Evolutionary conservation across 148 eudicot species (phyloP), one percentile per base, ranked within the genome.

Genomic region (Cornus florida): DNA sequence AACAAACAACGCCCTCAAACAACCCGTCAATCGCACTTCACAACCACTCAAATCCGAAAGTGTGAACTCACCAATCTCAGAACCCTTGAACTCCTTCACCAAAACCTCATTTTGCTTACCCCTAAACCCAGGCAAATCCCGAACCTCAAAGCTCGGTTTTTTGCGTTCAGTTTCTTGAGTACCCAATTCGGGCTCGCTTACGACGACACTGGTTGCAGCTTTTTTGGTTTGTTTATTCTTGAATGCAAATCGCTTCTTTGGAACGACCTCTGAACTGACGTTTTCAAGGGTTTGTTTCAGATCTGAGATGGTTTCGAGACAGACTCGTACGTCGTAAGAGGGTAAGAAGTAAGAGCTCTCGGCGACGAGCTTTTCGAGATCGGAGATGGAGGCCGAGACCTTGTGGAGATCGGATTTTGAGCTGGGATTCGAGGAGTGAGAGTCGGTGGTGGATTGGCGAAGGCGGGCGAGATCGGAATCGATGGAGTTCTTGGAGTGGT

Each of bases 191-290:
- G 60, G 71, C n/a, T 77, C 31, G n/a, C 5, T 83, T 74, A 33
- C 77, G 65, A 17, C 39, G 10, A 10, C 41, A 23, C 19, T 33
- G 12, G 46, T 41, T 2, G 66, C 8, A 73, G 43, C 22, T 81
- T 79, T 83, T 83, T 90, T 89, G 19, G 85, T 62, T 6, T 77
- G 78, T 80, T 87, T 91, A 67, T 69, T 86, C 81, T 82, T 94
- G 76, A 94, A 94, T 0, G 98, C 82, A 85, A 94, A 94, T 43
- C 84, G 88, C 84, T 94, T 94, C 59, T 81, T 86, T 33, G 98
- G 98, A 70, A 82, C 80, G 31, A 94, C 77, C 65, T 82, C 81
- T 11, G 82, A 68, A 9, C 89, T 75, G 39, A 87, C 83, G n/a
- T 79, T 67, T 1, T 88, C 94, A 20, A 94, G 86, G 38, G 86